Evolutionary conservation across 805 yeast genomes (phyloP), one percentile per base, ranked within the genome.

Genomic region (Yamadazyma scolyti): DNA sequence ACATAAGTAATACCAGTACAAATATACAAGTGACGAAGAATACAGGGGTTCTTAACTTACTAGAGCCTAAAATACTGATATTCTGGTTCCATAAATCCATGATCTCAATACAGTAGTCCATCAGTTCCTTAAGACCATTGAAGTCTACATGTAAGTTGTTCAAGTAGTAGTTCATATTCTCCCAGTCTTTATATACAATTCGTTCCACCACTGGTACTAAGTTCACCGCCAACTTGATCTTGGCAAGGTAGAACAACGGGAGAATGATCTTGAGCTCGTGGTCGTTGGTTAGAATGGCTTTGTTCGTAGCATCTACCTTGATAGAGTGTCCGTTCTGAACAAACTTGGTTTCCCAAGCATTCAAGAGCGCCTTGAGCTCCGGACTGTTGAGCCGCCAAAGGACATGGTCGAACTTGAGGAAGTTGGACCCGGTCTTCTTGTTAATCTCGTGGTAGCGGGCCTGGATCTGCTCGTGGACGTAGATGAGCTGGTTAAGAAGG

Each of bases 41-140:
- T 16, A 82, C 82, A 1, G 93, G 93, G 0, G 90, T 81, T 41
- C 87, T 63, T 19, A 81, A 68, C 1, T 85, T 75, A 1, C 82
- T 78, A 50, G 80, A 82, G 31, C 73, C 72, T 17, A 71, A 72
- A 29, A 77, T 73, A 3, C 81, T 71, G n/a, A 80, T 77, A 29
- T 80, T 76, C 40, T 77, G 82, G 28, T 76, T 75, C 94, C 93
- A 83, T 23, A 82, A 58, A 37, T 77, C 72, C 33, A 83, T 61
- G 17, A 82, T 72, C 37, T 71, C 78, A 25, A 79, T 48, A 1
- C 80, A 73, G 43, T 75, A 71, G 24, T 65, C 67, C 2, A 79
- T 67, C 7, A 83, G 73, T 47, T 81, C 88, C 30, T 80, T 68
- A 29, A 81, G 58, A 4, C 80, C 78, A 39, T 80, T 86, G 30